A percentile compares a stretch with the other conserved stretches of the same genome.
Conservation (phyloP, 2,329 filamentous ascomycete genomes). For the Coniochaeta ligniaria region DNA sequence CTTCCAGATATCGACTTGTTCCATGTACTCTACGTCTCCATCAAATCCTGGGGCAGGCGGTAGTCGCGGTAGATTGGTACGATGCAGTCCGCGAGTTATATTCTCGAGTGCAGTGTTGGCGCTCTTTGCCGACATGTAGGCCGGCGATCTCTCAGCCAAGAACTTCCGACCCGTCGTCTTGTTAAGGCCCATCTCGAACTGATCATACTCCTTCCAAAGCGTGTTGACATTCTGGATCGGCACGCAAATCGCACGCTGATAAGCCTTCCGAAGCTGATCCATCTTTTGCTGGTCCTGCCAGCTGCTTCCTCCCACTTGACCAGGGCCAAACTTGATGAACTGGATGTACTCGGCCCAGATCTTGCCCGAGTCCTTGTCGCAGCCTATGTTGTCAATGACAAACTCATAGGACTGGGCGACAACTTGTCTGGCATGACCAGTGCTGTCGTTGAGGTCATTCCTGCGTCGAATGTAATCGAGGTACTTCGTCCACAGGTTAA, state of each 20-base stretch:
- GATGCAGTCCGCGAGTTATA: slow-evolving; percentile 67
- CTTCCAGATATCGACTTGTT: slow-evolving; percentile 86
- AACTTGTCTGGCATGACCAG: slow-evolving; percentile 67
- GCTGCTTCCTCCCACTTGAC: slow-evolving; percentile 71
- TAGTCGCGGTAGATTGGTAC: slow-evolving; percentile 71
- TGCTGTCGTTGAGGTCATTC: slow-evolving; percentile 79
- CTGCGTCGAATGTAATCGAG: slow-evolving; percentile 90
- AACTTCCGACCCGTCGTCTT: slow-evolving; percentile 93
- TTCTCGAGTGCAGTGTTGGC: slow-evolving; percentile 89
- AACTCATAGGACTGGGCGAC: slow-evolving; percentile 88
- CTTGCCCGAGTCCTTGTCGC: slow-evolving; percentile 81
- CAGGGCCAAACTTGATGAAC: slow-evolving; percentile 84
- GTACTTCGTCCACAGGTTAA: slow-evolving; percentile 87
- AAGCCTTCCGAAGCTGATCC: slow-evolving; percentile 85
- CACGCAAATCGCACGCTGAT: slow-evolving; percentile 81
- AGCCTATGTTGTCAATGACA: slow-evolving; percentile 80
- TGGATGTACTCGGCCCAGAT: slow-evolving; percentile 95
- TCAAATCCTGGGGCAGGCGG: slow-evolving; percentile 82
- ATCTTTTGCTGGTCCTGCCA: slow-evolving; percentile 99
- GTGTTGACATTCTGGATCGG: slow-evolving; percentile 77
- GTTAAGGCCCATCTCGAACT: slow-evolving; percentile 90
- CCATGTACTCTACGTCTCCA: slow-evolving; percentile 74
- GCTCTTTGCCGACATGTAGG: slow-evolving; percentile 93
- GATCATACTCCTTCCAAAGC: slow-evolving; percentile 96
- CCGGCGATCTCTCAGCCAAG: slow-evolving; percentile 83